Conservation (phyloP, 306 rosid genomes). For the Trichosanthes cucumerina region DNA sequence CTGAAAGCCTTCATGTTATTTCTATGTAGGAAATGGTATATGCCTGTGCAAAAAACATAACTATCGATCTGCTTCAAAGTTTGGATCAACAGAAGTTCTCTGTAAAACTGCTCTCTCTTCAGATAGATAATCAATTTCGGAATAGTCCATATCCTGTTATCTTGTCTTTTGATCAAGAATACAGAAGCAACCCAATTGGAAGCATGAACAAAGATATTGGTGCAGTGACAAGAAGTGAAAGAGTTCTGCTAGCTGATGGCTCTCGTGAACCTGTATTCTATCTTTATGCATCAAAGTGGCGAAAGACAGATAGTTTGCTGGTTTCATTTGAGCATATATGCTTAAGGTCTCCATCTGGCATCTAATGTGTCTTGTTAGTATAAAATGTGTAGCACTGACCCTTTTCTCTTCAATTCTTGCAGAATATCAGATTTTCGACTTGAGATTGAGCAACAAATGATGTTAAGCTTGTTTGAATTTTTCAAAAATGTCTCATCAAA, state of each 20-base stretch:
- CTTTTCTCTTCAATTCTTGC: constrained; percentile 33
- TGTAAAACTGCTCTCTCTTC: constrained; percentile 53
- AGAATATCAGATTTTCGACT: constrained; percentile 79
- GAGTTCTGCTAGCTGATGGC: constrained; percentile 31
- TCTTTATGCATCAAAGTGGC: constrained; percentile 82
- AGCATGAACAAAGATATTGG: constrained; percentile 31
- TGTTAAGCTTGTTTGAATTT: constrained; percentile 75
- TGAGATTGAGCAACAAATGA: constrained; percentile 89
- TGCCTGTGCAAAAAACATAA: constrained; percentile 51
- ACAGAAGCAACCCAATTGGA: constrained; percentile 31
- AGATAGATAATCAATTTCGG: constrained; percentile 87
- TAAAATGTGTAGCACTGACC: constrained; percentile 9
- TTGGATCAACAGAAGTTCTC: constrained; percentile 71
- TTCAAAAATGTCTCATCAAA: constrained; percentile 48
- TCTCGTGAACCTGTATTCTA: constrained; percentile 48
- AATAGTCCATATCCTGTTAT: constrained; percentile 83
- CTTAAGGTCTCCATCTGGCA: constrained; percentile 48
- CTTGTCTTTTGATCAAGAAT: constrained; percentile 59
- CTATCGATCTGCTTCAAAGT: constrained; percentile 62
- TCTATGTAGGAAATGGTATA: constrained; percentile 73
- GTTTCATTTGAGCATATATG: constrained; percentile 78
- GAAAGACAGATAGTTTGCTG: constrained; percentile 74
- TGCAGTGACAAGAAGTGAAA: constrained; percentile 32
- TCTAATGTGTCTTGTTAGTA: constrained; percentile 12
- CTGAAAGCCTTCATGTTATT: not conserved